A percentile compares a stretch with the other conserved stretches of the same genome.
Evolutionary conservation across 495 filamentous ascomycete genomes (phyloP).

Genomic region (Platismatia glauca): DNA sequence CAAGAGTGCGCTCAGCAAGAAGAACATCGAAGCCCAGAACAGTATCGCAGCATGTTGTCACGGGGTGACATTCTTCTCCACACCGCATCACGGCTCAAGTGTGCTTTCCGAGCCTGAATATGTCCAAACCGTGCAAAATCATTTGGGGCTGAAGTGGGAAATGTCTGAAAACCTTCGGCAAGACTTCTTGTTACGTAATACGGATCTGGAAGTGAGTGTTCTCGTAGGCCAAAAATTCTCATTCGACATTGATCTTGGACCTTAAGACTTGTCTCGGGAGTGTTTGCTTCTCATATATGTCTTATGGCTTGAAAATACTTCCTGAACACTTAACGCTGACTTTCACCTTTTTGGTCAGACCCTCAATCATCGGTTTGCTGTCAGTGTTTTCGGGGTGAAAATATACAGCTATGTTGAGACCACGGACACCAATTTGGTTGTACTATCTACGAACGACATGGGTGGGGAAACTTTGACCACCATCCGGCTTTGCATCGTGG

Average conservation of each 20-base stretch:
- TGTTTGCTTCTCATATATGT: neutral
- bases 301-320: neutral
- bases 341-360: constrained; percentile 1
- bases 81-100: constrained; percentile 56
- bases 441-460: constrained; percentile 24
- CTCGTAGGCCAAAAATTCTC: neutral
- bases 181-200: constrained; percentile 42
- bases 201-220: constrained; percentile 28
- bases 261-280: neutral
- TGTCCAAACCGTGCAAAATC: constrained; percentile 42
- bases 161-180: constrained; percentile 42
- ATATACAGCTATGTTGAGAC: constrained; percentile 63
- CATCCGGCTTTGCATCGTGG: constrained; percentile 30
- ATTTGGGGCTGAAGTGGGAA: constrained; percentile 46
- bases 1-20: constrained; percentile 30
- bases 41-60: constrained; percentile 48
- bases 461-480: constrained; percentile 29
- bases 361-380: constrained; percentile 49
- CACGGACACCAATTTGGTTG: constrained; percentile 48
- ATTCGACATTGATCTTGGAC: neutral
- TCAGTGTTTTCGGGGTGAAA: constrained; percentile 51
- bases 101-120: constrained; percentile 53
- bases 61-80: constrained; percentile 54
- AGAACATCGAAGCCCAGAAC: constrained; percentile 18
- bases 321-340: neutral